These are phyloP conservation scores for Manihot esculenta DNA, from an alignment of 441 rosid species.

Conservation along the genomic window DNA sequence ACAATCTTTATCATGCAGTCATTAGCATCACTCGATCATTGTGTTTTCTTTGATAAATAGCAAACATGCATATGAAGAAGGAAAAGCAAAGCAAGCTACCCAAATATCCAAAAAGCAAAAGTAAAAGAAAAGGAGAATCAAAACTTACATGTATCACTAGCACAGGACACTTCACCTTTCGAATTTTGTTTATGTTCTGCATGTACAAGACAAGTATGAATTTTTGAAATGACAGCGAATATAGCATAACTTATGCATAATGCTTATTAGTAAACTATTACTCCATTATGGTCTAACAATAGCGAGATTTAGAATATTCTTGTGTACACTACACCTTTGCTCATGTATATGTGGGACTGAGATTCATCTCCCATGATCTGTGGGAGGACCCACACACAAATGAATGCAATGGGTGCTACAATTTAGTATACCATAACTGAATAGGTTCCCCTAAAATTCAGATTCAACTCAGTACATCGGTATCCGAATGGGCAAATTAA, in stretches of 20 bases:
- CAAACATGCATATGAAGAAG: background rate
- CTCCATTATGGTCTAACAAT: background rate
- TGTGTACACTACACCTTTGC: no score
- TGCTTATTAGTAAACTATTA: background rate
- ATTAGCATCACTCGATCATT: background rate
- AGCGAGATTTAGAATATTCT: no score
- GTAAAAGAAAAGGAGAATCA: slow-evolving; percentile 2
- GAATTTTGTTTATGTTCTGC: slow-evolving; percentile 87
- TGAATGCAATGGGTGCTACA: no score
- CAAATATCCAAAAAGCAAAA: background rate
- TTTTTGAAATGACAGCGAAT: slow-evolving; percentile 11
- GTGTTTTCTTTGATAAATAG: background rate
- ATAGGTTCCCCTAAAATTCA: background rate
- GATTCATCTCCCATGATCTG: no score
- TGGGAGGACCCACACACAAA: no score
- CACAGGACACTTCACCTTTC: slow-evolving; percentile 86
- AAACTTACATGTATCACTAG: slow-evolving; percentile 92
- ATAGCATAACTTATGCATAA: background rate
- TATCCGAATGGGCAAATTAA: background rate
- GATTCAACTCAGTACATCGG: background rate
- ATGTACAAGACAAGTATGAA: slow-evolving; percentile 16
- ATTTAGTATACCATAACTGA: no score
- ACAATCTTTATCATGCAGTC: background rate
- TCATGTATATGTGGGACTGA: no score
- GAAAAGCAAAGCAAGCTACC: background rate